A percentile compares a stretch with the other conserved stretches of the same genome.
phyloP scores from a whole-genome alignment of 2,329 filamentous ascomycete species.

The Neonectria sp. region DNA sequence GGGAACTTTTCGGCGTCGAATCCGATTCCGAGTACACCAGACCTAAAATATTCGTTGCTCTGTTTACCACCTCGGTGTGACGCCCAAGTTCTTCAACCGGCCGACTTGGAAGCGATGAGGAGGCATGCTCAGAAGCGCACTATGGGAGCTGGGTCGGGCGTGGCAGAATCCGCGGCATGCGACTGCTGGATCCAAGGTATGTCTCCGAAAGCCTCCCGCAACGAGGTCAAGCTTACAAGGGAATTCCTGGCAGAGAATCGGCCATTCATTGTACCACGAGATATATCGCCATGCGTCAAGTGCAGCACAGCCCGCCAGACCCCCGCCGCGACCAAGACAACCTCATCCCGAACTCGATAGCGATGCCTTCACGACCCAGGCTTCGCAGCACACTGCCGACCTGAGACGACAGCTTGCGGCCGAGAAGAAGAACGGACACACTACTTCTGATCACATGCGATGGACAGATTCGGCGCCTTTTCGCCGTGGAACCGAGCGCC shows the following conservation, averaged over 20 bases:
- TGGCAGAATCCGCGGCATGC: conserved; percentile 46
- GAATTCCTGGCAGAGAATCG: conserved; percentile 29
- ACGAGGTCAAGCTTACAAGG: conserved; percentile 28
- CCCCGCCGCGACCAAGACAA: not conserved
- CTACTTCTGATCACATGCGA: not conserved
- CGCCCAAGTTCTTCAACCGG: conserved; percentile 12
- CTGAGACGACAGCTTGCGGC: conserved; percentile 26
- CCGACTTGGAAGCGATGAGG: conserved; percentile 49
- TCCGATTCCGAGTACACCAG: conserved; percentile 4
- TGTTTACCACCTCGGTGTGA: not conserved
- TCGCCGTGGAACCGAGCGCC: conserved; percentile 37
- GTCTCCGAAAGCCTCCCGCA: conserved; percentile 15
- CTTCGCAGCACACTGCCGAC: not conserved
- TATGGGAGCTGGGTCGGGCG: conserved; percentile 50
- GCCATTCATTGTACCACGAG: conserved; percentile 7
- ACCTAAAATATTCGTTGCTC: conserved; percentile 7
- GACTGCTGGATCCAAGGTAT: conserved; percentile 42
- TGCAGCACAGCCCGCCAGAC: not conserved
- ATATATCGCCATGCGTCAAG: conserved; percentile 7
- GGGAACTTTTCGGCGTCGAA: conserved; percentile 16
- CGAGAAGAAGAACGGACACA: conserved; percentile 28
- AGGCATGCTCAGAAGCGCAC: conserved; percentile 55
- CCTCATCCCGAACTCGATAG: conserved; percentile 3
- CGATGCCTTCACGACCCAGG: conserved; percentile 3
- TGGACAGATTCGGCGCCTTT: conserved; percentile 20